These are phyloP conservation scores for Botryotinia calthae DNA, from an alignment of 2,329 filamentous ascomycete species.

Conservation along the genomic window DNA sequence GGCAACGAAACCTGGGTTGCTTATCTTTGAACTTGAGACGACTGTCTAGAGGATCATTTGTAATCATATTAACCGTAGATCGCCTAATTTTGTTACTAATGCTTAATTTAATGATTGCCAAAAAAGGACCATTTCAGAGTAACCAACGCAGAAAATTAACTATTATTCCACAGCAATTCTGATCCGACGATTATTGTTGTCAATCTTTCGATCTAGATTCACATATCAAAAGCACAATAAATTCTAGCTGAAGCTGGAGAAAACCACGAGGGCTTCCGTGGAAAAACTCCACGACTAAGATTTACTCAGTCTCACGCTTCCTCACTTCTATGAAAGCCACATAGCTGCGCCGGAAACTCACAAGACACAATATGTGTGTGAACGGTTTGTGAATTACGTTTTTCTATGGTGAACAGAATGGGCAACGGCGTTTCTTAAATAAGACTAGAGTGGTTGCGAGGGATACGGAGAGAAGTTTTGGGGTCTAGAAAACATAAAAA, in stretches of 20 bases:
- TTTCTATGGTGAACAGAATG: fast-evolving
- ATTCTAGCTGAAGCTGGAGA: fast-evolving
- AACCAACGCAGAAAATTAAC: background rate
- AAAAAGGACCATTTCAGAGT: background rate
- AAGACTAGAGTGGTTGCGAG: fast-evolving
- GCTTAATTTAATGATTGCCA: background rate
- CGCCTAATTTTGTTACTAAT: background rate
- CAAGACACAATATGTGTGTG: background rate
- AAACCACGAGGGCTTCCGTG: background rate
- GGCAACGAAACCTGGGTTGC: background rate
- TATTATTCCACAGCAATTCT: background rate
- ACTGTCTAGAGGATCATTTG: fast-evolving
- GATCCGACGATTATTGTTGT: background rate
- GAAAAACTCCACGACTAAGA: too few relatives aligned
- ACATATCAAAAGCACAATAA: fast-evolving
- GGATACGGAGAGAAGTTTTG: fast-evolving
- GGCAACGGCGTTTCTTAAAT: fast-evolving
- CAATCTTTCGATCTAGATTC: fast-evolving
- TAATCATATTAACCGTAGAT: fast-evolving
- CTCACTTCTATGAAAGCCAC: background rate
- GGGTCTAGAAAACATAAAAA: fast-evolving
- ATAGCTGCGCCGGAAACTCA: background rate
- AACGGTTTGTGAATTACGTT: background rate
- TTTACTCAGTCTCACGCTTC: background rate
- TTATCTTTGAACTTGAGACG: background rate